A percentile compares a stretch with the other conserved stretches of the same genome.
phyloP scores from a whole-genome alignment of 2,329 filamentous ascomycete species.

The Fusarium sororula region DNA sequence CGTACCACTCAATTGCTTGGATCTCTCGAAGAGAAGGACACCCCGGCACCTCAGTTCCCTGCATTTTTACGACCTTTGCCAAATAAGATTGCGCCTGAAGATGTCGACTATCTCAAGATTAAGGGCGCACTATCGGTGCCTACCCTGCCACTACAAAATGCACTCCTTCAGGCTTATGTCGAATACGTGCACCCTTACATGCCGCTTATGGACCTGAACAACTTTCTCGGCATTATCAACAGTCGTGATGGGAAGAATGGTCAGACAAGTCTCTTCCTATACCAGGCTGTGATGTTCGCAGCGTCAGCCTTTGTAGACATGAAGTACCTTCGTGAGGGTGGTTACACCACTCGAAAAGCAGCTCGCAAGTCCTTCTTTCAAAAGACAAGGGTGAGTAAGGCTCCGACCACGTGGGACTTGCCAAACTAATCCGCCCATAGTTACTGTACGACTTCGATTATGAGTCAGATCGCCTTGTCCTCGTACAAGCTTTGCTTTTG shows the following conservation, averaged over 20 bases:
- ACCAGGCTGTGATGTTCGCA: conserved; percentile 95
- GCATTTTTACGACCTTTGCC: conserved; percentile 83
- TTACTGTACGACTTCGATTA: conserved; percentile 96
- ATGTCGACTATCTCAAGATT: conserved; percentile 81
- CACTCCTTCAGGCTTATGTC: conserved; percentile 82
- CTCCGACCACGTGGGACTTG: conserved; percentile 1
- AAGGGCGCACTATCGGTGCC: conserved; percentile 89
- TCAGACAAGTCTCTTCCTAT: conserved; percentile 84
- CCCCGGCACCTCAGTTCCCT: conserved; percentile 59
- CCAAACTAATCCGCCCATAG: conserved; percentile 50
- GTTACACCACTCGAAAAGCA: conserved; percentile 79
- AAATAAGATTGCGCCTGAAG: conserved; percentile 78
- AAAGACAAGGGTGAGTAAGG: conserved; percentile 76
- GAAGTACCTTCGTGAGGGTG: conserved; percentile 77
- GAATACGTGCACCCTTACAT: conserved; percentile 95
- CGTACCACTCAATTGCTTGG: conserved; percentile 56
- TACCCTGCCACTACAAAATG: conserved; percentile 74
- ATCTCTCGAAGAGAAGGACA: conserved; percentile 59
- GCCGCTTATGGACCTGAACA: conserved; percentile 79
- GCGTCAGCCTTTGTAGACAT: conserved; percentile 89
- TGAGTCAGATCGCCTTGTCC: conserved; percentile 85
- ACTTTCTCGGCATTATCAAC: conserved; percentile 69
- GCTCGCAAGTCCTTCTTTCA: conserved; percentile 90
- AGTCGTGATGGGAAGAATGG: conserved; percentile 73
- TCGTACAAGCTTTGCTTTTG: conserved; percentile 87